Evolutionary conservation across 1,139 yeast species (phyloP), one percentile per base, ranked within the genome.

Genomic region (Hemisphaericaspora xylofermentans): DNA sequence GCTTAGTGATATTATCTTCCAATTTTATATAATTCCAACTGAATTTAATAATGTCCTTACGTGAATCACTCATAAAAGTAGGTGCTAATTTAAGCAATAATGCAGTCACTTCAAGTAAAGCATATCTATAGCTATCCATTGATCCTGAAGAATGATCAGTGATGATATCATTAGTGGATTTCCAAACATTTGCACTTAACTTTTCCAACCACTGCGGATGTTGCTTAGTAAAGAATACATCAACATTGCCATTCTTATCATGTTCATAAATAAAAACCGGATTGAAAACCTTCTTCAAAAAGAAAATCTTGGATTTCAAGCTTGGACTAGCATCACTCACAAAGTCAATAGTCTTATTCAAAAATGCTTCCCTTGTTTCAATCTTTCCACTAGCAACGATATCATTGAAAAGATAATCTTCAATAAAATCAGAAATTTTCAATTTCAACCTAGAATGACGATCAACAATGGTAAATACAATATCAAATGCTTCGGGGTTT

Each of bases 11-110:
- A 43, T 83, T 79, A 57, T 94, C 99, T 50, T 91, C 98, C 35
- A 91, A 66, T 52, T 88, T 88, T 56, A 93, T 85, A 56, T 84
- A 88, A 51, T 87, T 87, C 98, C 98, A 94, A 51, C 93, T 87
- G 65, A 91, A 93, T 59, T 88, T 89, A 62, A 93, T 88, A 35
- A 93, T 80, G 52, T 89, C 96, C 55, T 89, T 93, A 36, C 89
- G 76, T 49, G 80, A 76, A n/a, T 79, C 84, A 7, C 76, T 68
- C 14, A 88, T 74, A 17, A 73, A 61, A 1, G 67, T 61, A 0
- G 96, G 80, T 2, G 88, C 84, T 64, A 81, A 76, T 54, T 83
- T 84, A 33, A 91, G 78, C 35, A 93, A 64, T 39, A 86, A 65
- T 0, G 96, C 82, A 0, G 98, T 85, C 58, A 88, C 64, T 52